Conservation (phyloP, 2,329 filamentous ascomycete genomes). For the Colletotrichum higginsianum region DNA sequence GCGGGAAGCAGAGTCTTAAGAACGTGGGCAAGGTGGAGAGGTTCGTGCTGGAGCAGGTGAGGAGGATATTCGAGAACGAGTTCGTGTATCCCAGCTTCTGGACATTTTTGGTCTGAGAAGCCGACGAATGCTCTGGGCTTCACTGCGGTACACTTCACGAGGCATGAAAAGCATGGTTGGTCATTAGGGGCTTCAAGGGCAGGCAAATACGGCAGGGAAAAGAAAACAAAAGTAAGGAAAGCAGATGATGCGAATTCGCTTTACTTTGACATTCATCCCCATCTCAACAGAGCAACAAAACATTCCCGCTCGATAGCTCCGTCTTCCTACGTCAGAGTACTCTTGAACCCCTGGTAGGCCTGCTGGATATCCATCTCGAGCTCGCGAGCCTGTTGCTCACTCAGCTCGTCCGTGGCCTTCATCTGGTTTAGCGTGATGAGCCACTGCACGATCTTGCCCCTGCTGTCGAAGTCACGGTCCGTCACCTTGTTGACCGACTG, state of each 20-base stretch:
- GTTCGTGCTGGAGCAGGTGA: conserved; percentile 96
- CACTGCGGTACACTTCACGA: not conserved
- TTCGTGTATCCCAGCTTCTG: conserved; percentile 99
- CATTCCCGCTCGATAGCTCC: not conserved
- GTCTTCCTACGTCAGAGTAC: conserved; percentile 70
- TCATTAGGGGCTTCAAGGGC: not conserved
- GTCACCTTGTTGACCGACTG: conserved; percentile 98
- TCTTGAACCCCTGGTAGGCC: conserved; percentile 95
- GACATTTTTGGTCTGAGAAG: conserved; percentile 83
- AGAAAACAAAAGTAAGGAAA: too few species aligned
- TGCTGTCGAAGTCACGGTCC: conserved; percentile 92
- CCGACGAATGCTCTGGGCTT: not conserved
- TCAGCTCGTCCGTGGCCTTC: conserved; percentile 93
- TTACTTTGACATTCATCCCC: conserved; percentile 29
- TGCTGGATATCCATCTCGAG: conserved; percentile 94
- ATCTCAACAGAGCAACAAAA: conserved; percentile 2
- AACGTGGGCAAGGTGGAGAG: conserved; percentile 99
- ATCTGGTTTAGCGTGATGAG: conserved; percentile 97
- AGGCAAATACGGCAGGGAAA: not conserved
- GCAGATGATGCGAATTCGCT: not conserved
- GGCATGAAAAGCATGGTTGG: conserved; percentile 12
- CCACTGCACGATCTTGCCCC: conserved; percentile 99
- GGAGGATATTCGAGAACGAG: conserved; percentile 97
- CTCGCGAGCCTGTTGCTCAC: conserved; percentile 88
- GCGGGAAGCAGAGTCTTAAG: conserved; percentile 94